phyloP scores from a whole-genome alignment of 345 rosid genomes.

The Syzygium aromaticum region DNA sequence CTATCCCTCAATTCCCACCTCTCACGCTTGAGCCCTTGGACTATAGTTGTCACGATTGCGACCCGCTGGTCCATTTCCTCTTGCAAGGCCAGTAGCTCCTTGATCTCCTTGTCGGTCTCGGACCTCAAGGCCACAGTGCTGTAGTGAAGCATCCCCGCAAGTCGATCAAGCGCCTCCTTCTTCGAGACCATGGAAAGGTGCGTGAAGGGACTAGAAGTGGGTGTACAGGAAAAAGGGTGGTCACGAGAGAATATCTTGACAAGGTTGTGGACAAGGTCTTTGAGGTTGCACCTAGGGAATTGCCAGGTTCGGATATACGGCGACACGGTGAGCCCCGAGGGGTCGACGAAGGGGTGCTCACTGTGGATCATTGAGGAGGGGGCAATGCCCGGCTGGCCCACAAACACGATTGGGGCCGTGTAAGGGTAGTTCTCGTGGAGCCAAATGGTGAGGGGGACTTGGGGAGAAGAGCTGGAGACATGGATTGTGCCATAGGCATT shows the following conservation, averaged over 20 bases:
- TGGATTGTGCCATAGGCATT: constrained; percentile 30
- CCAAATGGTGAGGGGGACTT: constrained; percentile 60
- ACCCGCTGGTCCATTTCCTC: constrained; percentile 24
- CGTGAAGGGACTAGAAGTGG: constrained; percentile 4
- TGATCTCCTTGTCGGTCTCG: constrained; percentile 26
- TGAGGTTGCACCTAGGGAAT: constrained; percentile 38
- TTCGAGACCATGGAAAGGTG: constrained; percentile 26
- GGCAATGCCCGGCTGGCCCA: constrained; percentile 4
- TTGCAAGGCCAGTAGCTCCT: constrained; percentile 23
- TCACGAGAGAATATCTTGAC: constrained; percentile 36
- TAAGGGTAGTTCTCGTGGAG: constrained; percentile 58
- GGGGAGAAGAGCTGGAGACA: constrained; percentile 9
- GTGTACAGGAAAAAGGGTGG: constrained; percentile 31
- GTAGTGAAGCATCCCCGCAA: constrained; percentile 47
- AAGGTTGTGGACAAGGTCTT: constrained; percentile 36
- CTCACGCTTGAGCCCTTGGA: constrained; percentile 30
- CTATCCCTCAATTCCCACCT: constrained; percentile 18
- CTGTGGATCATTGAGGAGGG: constrained; percentile 15
- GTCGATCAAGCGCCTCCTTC: constrained; percentile 65
- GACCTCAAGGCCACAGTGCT: constrained; percentile 22
- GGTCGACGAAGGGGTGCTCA: constrained; percentile 52
- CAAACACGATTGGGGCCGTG: constrained; percentile 41
- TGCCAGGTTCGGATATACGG: constrained; percentile 50
- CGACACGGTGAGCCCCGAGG: constrained; percentile 30
- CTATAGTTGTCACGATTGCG: background rate